Conservation (phyloP, 805 yeast species). For the Isabelozyma pseudorhagii region DNA sequence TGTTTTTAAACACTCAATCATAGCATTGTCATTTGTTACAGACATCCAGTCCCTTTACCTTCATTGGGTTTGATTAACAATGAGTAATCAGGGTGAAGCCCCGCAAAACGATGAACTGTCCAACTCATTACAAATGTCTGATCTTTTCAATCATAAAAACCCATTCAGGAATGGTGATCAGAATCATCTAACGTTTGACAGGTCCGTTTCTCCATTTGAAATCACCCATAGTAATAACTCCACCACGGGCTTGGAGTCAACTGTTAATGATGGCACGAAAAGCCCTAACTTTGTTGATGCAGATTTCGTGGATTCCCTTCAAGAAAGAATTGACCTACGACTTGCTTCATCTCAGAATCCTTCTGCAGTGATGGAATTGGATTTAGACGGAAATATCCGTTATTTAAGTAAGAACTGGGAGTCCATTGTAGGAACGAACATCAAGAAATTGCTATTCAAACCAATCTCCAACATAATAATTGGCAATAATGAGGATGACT, state of each 20-base stretch:
- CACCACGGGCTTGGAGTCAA: background rate
- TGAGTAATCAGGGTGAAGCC: background rate
- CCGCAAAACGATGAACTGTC: background rate
- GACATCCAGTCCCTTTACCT: background rate
- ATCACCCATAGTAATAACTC: constrained; percentile 8
- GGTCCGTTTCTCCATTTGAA: constrained; percentile 34
- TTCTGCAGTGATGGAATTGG: constrained; percentile 80
- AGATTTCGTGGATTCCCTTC: constrained; percentile 18
- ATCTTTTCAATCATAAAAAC: background rate
- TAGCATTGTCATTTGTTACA: background rate
- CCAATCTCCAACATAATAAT: constrained; percentile 63
- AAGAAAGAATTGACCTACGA: constrained; percentile 51
- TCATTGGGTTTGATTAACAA: background rate
- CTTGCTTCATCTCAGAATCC: constrained; percentile 68
- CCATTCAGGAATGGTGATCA: background rate
- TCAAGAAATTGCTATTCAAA: constrained; percentile 48
- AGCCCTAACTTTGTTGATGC: constrained; percentile 4
- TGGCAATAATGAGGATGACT: constrained; percentile 61
- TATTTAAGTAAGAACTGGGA: constrained; percentile 80
- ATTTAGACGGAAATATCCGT: constrained; percentile 71
- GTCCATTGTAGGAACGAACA: constrained; percentile 64
- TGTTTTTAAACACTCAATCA: too few relatives aligned
- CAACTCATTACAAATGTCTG: background rate
- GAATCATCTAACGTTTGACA: constrained; percentile 11
- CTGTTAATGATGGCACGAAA: background rate